Base-by-base conservation (phyloP, 495 filamentous ascomycete species). In the Sporormia fimetaria region DNA sequence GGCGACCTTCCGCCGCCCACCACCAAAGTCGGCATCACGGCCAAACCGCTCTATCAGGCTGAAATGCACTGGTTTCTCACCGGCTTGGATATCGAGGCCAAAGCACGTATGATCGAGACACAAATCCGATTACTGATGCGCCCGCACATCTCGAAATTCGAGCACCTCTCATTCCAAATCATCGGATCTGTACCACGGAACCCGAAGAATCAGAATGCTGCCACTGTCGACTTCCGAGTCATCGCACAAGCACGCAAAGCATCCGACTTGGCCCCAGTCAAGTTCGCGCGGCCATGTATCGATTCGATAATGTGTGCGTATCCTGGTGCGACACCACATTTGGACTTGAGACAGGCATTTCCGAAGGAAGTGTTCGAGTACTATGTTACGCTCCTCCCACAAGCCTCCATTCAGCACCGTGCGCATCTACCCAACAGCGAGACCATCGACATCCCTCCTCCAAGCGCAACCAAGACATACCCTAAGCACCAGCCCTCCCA, bases 21-120 rank as follows among this genome's bases (percentile, higher is more conserved):
- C 0, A 74, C 71, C 0, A 74, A 75, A 47, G 56, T 70, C 7
- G 70, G 63, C 0, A 55, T 74, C 9, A 67, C 67, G 41, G 67
- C 68, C 31, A 55, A 58, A 16, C 66, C 63, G 3, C 67, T 67
- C 0, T 71, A 61, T 42, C 63, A 73, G 40, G 57, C 57, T 11
- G 56, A 73, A 38, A 25, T 66, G 5, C 47, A 64, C 11, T 60
- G 54, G 50, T 58, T 54, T 40, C 47, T 57, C 8, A 46, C 37
- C 16, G 57, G 59, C 22, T 51, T 63, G 17, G 56, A 58, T 37
- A 51, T 60, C 36, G 18, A 21, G 3, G 53, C 41, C 21, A 62
- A 63, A 46, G 48, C 55, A 0, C 55, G 57, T 24, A 67, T 25
- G 65, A 64, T 42, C 59, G 59, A 21, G 61, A 60, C 3, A 63